Percentiles rank a stretch among this genome's conserved stretches.
Conservation (phyloP, 2,329 filamentous ascomycete genomes). For the Monosporascus ibericus region DNA sequence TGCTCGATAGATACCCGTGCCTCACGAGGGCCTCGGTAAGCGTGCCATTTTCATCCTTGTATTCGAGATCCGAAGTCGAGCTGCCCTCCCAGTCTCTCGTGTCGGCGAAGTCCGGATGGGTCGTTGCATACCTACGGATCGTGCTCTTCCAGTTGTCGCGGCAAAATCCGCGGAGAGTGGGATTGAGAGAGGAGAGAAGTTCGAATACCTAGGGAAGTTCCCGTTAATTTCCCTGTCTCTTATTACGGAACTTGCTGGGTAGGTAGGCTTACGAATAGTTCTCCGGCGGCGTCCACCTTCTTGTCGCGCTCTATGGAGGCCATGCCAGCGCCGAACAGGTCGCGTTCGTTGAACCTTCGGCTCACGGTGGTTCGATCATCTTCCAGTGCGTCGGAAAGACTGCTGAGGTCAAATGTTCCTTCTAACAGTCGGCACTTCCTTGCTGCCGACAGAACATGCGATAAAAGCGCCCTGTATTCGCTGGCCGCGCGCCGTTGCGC, state of each 20-base stretch:
- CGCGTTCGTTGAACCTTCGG: not conserved
- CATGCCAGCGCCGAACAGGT: not conserved
- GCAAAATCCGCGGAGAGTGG: conserved; percentile 27
- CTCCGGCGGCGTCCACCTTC: conserved; percentile 22
- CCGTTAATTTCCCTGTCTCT: not conserved
- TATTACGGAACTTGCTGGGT: not conserved
- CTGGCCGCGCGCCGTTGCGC: not conserved
- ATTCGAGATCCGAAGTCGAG: conserved; percentile 43
- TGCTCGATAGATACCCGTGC: conserved; percentile 24
- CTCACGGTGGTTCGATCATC: not conserved
- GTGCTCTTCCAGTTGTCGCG: conserved; percentile 41
- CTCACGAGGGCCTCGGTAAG: conserved; percentile 30
- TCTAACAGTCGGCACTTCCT: conserved; percentile 3
- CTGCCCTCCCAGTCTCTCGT: conserved; percentile 32
- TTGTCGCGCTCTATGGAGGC: conserved; percentile 10
- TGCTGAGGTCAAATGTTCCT: not conserved
- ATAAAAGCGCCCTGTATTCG: conserved; percentile 5
- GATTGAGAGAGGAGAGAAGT: conserved; percentile 25
- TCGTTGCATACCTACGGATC: conserved; percentile 34
- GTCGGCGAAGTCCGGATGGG: conserved; percentile 33
- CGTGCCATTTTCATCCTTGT: conserved; percentile 28
- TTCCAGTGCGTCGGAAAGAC: not conserved
- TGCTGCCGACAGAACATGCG: conserved; percentile 1
- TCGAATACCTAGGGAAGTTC: conserved; percentile 33
- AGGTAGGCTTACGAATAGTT: conserved; percentile 17